Base-by-base conservation (phyloP, 495 filamentous ascomycete species). In the Parachaetomium inaequale region DNA sequence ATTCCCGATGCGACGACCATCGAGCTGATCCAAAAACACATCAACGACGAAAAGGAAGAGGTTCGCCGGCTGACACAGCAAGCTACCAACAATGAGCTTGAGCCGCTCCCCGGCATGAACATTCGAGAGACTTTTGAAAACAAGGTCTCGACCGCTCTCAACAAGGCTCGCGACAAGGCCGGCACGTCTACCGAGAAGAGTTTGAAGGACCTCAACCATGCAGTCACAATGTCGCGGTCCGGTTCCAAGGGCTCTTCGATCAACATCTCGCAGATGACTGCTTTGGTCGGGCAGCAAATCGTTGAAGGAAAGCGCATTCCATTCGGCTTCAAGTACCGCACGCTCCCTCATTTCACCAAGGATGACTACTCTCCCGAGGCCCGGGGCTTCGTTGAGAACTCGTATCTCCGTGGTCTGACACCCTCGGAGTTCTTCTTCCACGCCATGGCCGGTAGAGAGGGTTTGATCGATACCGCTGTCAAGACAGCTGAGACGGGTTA, bases 401-500 rank as follows among this genome's bases (percentile, higher is more conserved):
- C 94, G 0, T 99, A 99, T 68, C 84, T 99, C 29, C 89, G 94
- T 80, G 94, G 94, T 38, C 78, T 99, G 61, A 99, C 94, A 0
- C 93, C 94, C 2, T 88, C 89, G 1, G 94, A 99, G 68, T 99
- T 98, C 75, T 99, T 96, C 81, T 99, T 99, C 83, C 94, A 99
- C 79, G 94, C 94, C 66, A 99, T 99, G 94, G 94, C 94, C 78
- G 94, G 94, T 89, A 88, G 94, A 78, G 94, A 99, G 76, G 94
- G 94, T 94, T 81, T 99, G 49, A 99, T 99, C 67, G 94, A 99
- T 84, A 99, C 94, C 23, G 94, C 94, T 67, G 94, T 99, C 72
- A 99, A 99, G 82, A 99, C 94, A 62, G 94, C 94, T 36, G 94
- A 99, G 71, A 99, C 94, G 45, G 94, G 94, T 77, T 99, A 99